phyloP scores from a whole-genome alignment of 176 grass and related monocot species.

The Juncus inflexus region DNA sequence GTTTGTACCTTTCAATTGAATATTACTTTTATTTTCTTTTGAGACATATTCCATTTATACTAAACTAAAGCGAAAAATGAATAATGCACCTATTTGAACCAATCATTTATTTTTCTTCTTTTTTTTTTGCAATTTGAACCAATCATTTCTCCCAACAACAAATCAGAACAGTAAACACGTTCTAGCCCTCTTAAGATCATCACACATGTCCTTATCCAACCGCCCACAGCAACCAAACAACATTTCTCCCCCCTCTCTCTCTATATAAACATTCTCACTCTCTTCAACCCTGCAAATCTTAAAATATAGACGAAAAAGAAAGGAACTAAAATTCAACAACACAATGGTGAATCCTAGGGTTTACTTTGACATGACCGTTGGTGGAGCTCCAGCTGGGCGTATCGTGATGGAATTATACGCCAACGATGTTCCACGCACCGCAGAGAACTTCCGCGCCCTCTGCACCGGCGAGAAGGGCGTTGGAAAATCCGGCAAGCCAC shows the following conservation, averaged over 20 bases:
- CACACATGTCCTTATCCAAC: constrained; percentile 34
- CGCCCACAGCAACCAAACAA: neutral
- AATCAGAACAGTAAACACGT: neutral
- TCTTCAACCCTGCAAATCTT: neutral
- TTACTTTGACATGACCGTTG: constrained; percentile 66
- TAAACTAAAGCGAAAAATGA: neutral
- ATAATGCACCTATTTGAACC: neutral
- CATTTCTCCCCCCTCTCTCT: neutral
- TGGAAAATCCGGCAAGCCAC: constrained; percentile 39
- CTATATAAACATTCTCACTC: constrained; percentile 27
- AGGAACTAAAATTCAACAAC: neutral
- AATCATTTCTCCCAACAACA: neutral
- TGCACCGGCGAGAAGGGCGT: constrained; percentile 71
- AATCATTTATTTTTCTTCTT: neutral
- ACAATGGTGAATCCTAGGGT: constrained; percentile 42
- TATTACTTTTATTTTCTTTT: too few species aligned
- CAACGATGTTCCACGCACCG: constrained; percentile 27
- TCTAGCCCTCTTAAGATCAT: neutral
- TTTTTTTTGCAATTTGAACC: neutral
- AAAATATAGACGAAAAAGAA: neutral
- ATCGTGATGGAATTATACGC: constrained; percentile 75
- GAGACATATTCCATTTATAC: too few species aligned
- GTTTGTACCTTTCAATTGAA: too few species aligned
- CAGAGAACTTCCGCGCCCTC: constrained; percentile 75
- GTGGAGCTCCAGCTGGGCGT: constrained; percentile 24